Conservation (phyloP, 148 eudicot genomes). For the Fallopia convolvulus region DNA sequence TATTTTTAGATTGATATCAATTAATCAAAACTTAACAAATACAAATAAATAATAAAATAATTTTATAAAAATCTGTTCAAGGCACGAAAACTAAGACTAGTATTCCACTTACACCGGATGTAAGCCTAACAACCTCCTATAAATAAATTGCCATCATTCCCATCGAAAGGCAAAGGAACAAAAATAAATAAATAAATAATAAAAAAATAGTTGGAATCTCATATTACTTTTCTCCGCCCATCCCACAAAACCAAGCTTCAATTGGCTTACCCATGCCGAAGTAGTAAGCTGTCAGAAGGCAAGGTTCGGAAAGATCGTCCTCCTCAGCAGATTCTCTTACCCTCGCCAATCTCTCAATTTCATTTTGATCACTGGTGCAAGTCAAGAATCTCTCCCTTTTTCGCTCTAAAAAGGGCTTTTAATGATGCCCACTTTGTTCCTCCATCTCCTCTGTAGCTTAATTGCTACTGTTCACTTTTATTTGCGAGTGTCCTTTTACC, state of each 20-base stretch:
- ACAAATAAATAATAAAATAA: too few relatives aligned
- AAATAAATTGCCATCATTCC: neutral
- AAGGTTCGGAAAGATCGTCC: constrained; percentile 18
- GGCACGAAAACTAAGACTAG: too few relatives aligned
- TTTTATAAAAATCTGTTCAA: too few relatives aligned
- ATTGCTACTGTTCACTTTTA: constrained; percentile 27
- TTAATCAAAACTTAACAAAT: too few relatives aligned
- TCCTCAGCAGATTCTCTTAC: constrained; percentile 44
- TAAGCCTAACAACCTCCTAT: too few relatives aligned
- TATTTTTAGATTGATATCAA: too few relatives aligned
- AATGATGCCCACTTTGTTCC: constrained; percentile 33
- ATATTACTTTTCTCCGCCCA: neutral
- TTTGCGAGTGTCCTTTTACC: constrained; percentile 11
- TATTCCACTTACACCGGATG: too few relatives aligned
- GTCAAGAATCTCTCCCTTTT: constrained; percentile 68
- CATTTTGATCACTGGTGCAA: constrained; percentile 52
- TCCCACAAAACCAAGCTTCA: neutral
- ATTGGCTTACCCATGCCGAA: neutral
- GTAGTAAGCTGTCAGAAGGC: constrained; percentile 35
- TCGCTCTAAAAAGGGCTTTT: constrained; percentile 10
- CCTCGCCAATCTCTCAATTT: constrained; percentile 16
- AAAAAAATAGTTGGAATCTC: neutral
- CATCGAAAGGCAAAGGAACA: neutral
- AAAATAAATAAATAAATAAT: neutral
- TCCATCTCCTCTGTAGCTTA: constrained; percentile 15